Evolutionary conservation across 2,329 filamentous ascomycete species (phyloP).

Genomic region (Sporothrix schenckii): DNA sequence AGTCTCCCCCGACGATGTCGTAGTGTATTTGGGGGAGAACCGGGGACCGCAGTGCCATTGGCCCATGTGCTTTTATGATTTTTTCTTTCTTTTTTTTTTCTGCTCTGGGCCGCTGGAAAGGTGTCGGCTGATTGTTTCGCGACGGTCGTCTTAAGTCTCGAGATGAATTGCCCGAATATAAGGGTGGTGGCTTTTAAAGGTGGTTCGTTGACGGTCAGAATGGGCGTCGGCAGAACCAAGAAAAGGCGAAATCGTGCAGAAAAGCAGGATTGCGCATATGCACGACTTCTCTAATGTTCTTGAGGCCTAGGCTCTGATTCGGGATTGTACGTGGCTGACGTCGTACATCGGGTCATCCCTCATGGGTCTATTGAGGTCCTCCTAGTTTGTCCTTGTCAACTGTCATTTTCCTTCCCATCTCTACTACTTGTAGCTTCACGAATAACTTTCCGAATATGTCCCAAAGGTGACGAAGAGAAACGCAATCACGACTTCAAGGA

Average conservation of each 20-base stretch:
- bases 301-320: slow-evolving; percentile 2
- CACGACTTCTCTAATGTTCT: slow-evolving; percentile 8
- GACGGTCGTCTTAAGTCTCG: not conserved
- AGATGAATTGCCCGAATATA: no score
- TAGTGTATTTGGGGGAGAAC: not conserved
- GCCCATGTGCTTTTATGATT: not conserved
- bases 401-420: not conserved
- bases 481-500: no score
- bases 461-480: not conserved
- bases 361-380: not conserved
- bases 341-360: not conserved
- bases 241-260: slow-evolving; percentile 3
- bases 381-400: not conserved
- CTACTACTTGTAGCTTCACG: no score
- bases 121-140: slow-evolving; percentile 3
- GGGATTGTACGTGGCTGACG: not conserved
- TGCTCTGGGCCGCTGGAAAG: not conserved
- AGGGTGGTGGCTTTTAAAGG: not conserved
- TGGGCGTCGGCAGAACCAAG: slow-evolving; percentile 3
- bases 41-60: not conserved
- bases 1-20: not conserved
- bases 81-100: no score
- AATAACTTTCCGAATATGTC: not conserved
- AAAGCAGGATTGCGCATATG: not conserved
- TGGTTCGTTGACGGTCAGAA: slow-evolving; percentile 5